Evolutionary conservation across 805 yeast genomes (phyloP).

Genomic region (Saccharomycopsis lassenensis): DNA sequence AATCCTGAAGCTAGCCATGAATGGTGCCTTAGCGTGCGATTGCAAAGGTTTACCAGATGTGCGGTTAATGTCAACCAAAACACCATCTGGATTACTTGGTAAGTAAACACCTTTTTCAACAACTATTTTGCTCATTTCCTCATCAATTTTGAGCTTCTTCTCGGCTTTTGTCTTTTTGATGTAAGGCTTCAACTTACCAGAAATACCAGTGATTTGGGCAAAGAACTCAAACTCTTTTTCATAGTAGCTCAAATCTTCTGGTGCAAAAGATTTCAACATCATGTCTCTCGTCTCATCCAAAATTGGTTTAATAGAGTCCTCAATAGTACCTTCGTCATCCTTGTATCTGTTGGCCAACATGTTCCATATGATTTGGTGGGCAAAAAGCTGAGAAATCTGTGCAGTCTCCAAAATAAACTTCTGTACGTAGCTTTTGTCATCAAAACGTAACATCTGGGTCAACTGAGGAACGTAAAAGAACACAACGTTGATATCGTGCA

Average conservation of each 20-base stretch:
- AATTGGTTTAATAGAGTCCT: constrained; percentile 74
- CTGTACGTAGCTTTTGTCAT: constrained; percentile 73
- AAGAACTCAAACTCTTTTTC: constrained; percentile 81
- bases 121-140: constrained; percentile 74
- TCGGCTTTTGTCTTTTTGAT: constrained; percentile 93
- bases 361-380: constrained; percentile 98
- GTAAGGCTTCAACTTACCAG: constrained; percentile 90
- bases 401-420: constrained; percentile 88
- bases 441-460: constrained; percentile 84
- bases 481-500: constrained; percentile 76
- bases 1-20: constrained; percentile 90
- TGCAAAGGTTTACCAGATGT: constrained; percentile 91
- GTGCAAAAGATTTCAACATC: constrained; percentile 53
- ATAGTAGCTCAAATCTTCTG: constrained; percentile 55
- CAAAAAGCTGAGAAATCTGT: constrained; percentile 77
- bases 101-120: constrained; percentile 78
- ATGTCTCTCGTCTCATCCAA: constrained; percentile 60
- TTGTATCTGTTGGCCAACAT: constrained; percentile 87
- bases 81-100: constrained; percentile 95
- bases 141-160: constrained; percentile 91
- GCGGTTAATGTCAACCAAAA: constrained; percentile 83
- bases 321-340: constrained; percentile 75
- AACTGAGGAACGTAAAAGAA: constrained; percentile 98
- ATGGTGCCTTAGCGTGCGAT: constrained; percentile 98
- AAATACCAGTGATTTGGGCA: constrained; percentile 81